phyloP scores from a whole-genome alignment of 306 rosid genomes.

The Castanospermum australe region DNA sequence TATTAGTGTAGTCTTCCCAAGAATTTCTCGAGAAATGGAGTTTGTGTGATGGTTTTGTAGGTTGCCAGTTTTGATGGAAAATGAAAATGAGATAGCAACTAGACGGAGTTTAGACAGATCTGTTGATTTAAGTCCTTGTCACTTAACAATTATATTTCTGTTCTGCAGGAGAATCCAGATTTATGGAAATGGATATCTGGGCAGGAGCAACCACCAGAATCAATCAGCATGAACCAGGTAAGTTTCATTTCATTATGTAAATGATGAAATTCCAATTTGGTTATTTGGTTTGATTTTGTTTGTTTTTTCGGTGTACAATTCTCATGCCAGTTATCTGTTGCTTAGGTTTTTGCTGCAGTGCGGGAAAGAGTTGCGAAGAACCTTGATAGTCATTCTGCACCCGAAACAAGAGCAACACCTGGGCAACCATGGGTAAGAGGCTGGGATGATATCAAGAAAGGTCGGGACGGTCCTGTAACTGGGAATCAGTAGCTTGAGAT shows the following conservation, averaged over 20 bases:
- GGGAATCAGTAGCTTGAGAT: constrained; percentile 68
- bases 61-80: neutral
- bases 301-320: neutral
- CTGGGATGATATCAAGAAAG: constrained; percentile 87
- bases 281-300: neutral
- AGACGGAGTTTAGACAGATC: neutral
- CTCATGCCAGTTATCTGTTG: constrained; percentile 25
- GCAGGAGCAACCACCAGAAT: constrained; percentile 81
- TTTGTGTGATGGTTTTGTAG: constrained; percentile 10
- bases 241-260: constrained; percentile 39
- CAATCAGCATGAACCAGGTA: constrained; percentile 64
- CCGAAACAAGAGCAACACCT: constrained; percentile 73
- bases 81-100: neutral
- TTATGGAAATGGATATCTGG: constrained; percentile 90
- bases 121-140: neutral
- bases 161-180: constrained; percentile 84
- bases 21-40: neutral
- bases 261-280: neutral
- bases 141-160: constrained; percentile 11
- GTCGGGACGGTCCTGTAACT: constrained; percentile 54
- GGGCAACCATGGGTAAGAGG: constrained; percentile 94
- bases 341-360: constrained; percentile 72
- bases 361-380: constrained; percentile 52
- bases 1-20: too few species aligned
- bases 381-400: constrained; percentile 64